Evolutionary conservation across 139 green algal genomes (phyloP).

Genomic region (Mychonastes homosphaera): DNA sequence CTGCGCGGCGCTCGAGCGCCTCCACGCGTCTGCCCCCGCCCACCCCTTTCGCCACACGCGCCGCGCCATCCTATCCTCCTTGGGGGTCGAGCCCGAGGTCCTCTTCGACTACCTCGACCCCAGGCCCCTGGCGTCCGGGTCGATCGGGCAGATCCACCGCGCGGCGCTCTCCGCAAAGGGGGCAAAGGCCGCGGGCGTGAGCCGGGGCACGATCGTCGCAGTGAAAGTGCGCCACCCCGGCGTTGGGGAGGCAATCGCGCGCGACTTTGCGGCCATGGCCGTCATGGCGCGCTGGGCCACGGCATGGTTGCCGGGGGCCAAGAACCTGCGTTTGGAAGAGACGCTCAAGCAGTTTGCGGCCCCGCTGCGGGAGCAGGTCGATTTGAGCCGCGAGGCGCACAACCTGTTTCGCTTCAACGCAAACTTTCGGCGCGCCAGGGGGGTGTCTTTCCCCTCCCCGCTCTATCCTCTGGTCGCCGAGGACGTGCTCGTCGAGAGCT

Average conservation of each 20-base stretch:
- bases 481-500: slow-evolving; percentile 91
- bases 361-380: slow-evolving; percentile 93
- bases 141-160: slow-evolving; percentile 80
- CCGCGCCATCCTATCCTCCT: slow-evolving; percentile 41
- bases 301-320: slow-evolving; percentile 35
- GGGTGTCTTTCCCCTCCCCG: slow-evolving; percentile 79
- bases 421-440: slow-evolving; percentile 68
- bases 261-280: slow-evolving; percentile 93
- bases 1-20: slow-evolving; percentile 64
- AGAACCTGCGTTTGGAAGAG: slow-evolving; percentile 70
- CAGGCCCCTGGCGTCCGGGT: slow-evolving; percentile 74
- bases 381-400: slow-evolving; percentile 77
- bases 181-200: slow-evolving; percentile 34
- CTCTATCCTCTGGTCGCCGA: slow-evolving; percentile 81
- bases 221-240: slow-evolving; percentile 89
- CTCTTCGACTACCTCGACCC: slow-evolving; percentile 84
- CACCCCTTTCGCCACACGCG: slow-evolving; percentile 52
- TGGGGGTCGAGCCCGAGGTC: slow-evolving; percentile 55
- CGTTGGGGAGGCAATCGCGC: slow-evolving; percentile 69
- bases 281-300: slow-evolving; percentile 46
- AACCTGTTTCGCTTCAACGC: slow-evolving; percentile 88
- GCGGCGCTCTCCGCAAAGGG: slow-evolving; percentile 54
- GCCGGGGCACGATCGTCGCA: slow-evolving; percentile 57
- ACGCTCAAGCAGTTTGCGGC: slow-evolving; percentile 89
- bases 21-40: slow-evolving; percentile 58